phyloP scores from a whole-genome alignment of 2,329 filamentous ascomycete genomes.

The Pyricularia grisea region DNA sequence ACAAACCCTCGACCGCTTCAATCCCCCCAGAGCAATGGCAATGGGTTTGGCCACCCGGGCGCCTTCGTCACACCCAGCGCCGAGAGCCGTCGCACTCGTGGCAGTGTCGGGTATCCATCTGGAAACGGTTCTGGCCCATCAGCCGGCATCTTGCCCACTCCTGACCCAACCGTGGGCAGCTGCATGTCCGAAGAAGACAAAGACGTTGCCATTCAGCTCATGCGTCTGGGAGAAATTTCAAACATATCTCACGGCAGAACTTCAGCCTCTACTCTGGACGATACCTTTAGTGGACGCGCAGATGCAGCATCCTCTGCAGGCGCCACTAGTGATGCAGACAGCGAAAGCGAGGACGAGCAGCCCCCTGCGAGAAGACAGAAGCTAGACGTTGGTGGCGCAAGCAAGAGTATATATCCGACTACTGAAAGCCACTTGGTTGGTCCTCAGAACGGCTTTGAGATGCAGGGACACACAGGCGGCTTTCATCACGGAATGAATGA shows the following conservation, averaged over 20 bases:
- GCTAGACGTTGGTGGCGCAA: slow-evolving; percentile 31
- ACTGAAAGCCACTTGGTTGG: slow-evolving; percentile 43
- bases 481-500: slow-evolving; percentile 15
- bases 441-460: slow-evolving; percentile 48
- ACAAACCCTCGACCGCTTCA: slow-evolving; percentile 68
- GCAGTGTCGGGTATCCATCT: slow-evolving; percentile 47
- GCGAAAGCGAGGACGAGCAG: slow-evolving; percentile 54
- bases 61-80: slow-evolving; percentile 54
- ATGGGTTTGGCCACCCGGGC: slow-evolving; percentile 41
- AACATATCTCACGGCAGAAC: slow-evolving; percentile 90
- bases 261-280: slow-evolving; percentile 86
- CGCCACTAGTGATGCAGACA: slow-evolving; percentile 71
- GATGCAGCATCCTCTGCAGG: slow-evolving; percentile 79
- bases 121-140: slow-evolving; percentile 22
- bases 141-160: slow-evolving; percentile 70
- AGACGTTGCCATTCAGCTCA: slow-evolving; percentile 92
- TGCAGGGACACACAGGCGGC: neutral
- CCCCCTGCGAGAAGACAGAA: slow-evolving; percentile 51
- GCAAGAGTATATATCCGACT: slow-evolving; percentile 39
- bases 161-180: slow-evolving; percentile 93
- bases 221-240: slow-evolving; percentile 88
- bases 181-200: slow-evolving; percentile 91
- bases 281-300: slow-evolving; percentile 83
- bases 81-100: slow-evolving; percentile 57
- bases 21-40: slow-evolving; percentile 69